A percentile compares a stretch with the other conserved stretches of the same genome.
These are phyloP conservation scores for Ophiostoma perfectum DNA, from an alignment of 2,329 filamentous ascomycete species.

Conservation along the genomic window DNA sequence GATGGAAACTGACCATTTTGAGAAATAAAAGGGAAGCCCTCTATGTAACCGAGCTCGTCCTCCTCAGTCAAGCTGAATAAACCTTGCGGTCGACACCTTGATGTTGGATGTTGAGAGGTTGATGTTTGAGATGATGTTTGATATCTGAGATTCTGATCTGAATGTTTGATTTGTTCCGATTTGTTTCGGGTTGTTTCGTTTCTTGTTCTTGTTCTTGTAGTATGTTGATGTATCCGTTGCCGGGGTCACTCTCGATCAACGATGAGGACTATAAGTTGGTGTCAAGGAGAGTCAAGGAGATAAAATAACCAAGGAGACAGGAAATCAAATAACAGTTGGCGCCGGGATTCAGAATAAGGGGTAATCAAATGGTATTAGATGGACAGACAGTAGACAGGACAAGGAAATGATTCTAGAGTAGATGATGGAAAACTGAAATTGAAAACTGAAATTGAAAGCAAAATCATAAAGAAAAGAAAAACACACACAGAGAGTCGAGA, in stretches of 20 bases:
- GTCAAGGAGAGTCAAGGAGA: slow-evolving; percentile 7
- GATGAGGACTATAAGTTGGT: slow-evolving; percentile 6
- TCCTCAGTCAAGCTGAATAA: not conserved
- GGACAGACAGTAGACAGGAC: not conserved
- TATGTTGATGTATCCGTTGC: not conserved
- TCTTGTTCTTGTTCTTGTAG: not conserved
- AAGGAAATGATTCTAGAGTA: slow-evolving; percentile 22
- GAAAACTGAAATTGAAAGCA: not conserved
- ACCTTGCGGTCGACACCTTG: not conserved
- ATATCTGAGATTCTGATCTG: not conserved
- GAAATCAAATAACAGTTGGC: not conserved
- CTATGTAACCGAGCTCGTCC: not conserved
- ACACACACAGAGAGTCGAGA: slow-evolving; percentile 33
- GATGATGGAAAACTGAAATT: not conserved
- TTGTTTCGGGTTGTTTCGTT: not conserved
- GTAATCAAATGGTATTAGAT: slow-evolving; percentile 1
- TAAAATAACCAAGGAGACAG: not conserved
- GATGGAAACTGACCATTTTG: not conserved
- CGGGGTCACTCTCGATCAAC: slow-evolving; percentile 11
- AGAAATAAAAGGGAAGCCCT: not conserved
- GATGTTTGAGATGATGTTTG: not conserved
- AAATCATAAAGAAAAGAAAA: slow-evolving; percentile 26
- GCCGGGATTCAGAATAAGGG: slow-evolving; percentile 10
- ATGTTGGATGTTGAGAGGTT: not conserved
- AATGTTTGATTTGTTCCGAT: not conserved